A percentile compares a stretch with the other conserved stretches of the same genome.
Conservation (phyloP, 2,329 filamentous ascomycete genomes). For the Colletotrichum sp. region DNA sequence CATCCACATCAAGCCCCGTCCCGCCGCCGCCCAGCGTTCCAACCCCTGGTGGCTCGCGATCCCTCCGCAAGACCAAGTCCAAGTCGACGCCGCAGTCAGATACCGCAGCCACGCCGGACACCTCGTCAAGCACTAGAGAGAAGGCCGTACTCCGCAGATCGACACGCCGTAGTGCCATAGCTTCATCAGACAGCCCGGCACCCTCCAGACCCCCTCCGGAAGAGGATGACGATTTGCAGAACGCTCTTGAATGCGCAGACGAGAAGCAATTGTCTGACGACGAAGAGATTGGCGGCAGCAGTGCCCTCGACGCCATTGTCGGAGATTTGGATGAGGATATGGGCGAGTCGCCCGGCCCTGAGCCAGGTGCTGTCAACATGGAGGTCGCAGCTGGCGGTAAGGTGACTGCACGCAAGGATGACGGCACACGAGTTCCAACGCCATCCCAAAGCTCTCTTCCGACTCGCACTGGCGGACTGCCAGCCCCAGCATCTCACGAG, state of each 20-base stretch:
- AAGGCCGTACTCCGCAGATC: slow-evolving; percentile 67
- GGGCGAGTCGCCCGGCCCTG: slow-evolving; percentile 72
- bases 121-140: slow-evolving; percentile 56
- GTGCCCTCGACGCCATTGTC: slow-evolving; percentile 84
- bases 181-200: slow-evolving; percentile 56
- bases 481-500: slow-evolving; percentile 42
- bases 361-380: slow-evolving; percentile 88
- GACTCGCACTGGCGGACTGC: slow-evolving; percentile 44
- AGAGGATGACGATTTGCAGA: slow-evolving; percentile 67
- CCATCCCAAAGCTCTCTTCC: slow-evolving; percentile 66
- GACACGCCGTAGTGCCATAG: slow-evolving; percentile 59
- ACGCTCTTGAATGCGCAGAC: slow-evolving; percentile 89
- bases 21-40: slow-evolving; percentile 40
- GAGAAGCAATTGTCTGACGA: slow-evolving; percentile 83
- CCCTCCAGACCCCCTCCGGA: slow-evolving; percentile 57
- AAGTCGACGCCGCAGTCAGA: slow-evolving; percentile 48
- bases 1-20: slow-evolving; percentile 38
- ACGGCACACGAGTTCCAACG: slow-evolving; percentile 85
- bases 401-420: slow-evolving; percentile 89
- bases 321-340: slow-evolving; percentile 88
- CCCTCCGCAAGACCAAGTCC: slow-evolving; percentile 50
- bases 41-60: slow-evolving; percentile 49
- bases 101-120: slow-evolving; percentile 46
- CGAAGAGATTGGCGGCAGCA: slow-evolving; percentile 68
- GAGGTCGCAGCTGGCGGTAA: slow-evolving; percentile 87